Evolutionary conservation across 2,329 filamentous ascomycete genomes (phyloP), one percentile per base, ranked within the genome.

Genomic region (Penicillium sp.): DNA sequence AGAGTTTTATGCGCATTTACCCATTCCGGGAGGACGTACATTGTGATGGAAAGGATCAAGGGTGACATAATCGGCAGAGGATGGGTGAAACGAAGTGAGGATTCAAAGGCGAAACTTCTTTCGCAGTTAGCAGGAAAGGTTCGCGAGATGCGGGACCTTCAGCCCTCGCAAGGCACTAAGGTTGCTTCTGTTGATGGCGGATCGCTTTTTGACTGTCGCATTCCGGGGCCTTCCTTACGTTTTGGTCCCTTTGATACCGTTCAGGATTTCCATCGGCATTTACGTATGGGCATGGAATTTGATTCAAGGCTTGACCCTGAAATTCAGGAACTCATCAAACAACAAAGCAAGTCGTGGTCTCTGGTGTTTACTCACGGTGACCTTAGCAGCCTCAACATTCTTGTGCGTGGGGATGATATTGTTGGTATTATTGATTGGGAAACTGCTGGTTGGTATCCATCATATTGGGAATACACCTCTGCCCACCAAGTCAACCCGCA

Each of bases 341-440:
- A 60, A 46, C 66, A 72, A 40, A 52, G 54, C 39, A 53, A 55
- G 6, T 28, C 50, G n/a, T 43, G 33, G 41, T 66, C 63, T 9
- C 66, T 62, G 41, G 64, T 66, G n/a, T 72, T 72, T 52, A 71
- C 67, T 1, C 68, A 73, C 43, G 61, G 62, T 8, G 68, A 74
- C 47, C 56, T 73, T 5, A 64, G 60, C 9, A 54, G 56, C 32
- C 56, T 61, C 5, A 73, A 73, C 42, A 69, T 73, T 42, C 70
- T 74, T 38, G 54, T 54, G 13, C 44, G 66, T 69, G 33, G 55
- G 66, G 36, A 65, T 12, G 57, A 61, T 37, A 48, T 73, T n/a
- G 59, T 62, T 8, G 69, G 64, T 24, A 69, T 72, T 33, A 56
- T 74, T 51, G 67, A 73, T 38, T 73, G 67, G 70, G 67, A 73